These are phyloP conservation scores for Cytospora mali DNA, from an alignment of 2,329 filamentous ascomycete species.

Conservation along the genomic window DNA sequence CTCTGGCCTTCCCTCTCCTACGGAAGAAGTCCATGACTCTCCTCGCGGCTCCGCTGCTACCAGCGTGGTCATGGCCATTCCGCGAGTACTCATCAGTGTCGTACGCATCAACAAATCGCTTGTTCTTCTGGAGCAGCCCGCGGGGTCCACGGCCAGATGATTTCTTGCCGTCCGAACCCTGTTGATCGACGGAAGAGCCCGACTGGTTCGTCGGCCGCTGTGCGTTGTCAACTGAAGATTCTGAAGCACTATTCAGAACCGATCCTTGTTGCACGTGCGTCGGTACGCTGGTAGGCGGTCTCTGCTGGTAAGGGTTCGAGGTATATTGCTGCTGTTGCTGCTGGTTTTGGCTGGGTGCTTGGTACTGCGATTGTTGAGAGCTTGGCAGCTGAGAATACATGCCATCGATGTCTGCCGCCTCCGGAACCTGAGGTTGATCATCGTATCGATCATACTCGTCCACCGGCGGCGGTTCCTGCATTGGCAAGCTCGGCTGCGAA, in stretches of 20 bases:
- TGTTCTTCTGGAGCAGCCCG: constrained; percentile 78
- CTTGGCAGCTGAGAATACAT: constrained; percentile 39
- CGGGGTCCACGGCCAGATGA: constrained; percentile 40
- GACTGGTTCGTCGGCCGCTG: constrained; percentile 47
- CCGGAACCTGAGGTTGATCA: constrained; percentile 34
- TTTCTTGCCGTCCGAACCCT: constrained; percentile 46
- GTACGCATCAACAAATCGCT: constrained; percentile 87
- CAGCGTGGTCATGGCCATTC: constrained; percentile 62
- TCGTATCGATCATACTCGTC: constrained; percentile 43
- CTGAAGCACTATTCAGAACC: constrained; percentile 54
- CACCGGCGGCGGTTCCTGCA: constrained; percentile 49
- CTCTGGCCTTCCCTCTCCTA: constrained; percentile 76
- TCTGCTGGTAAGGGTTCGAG: constrained; percentile 44
- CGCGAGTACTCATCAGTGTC: constrained; percentile 69
- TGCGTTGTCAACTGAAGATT: constrained; percentile 54
- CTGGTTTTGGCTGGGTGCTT: constrained; percentile 37
- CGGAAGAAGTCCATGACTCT: constrained; percentile 99
- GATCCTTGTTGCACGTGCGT: constrained; percentile 50
- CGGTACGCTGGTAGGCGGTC: constrained; percentile 40
- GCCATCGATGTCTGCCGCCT: constrained; percentile 36
- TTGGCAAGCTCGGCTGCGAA: constrained; percentile 57
- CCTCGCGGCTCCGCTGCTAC: constrained; percentile 83
- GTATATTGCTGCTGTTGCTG: constrained; percentile 49
- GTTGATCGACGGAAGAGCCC: constrained; percentile 45
- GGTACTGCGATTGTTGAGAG: constrained; percentile 30